Conservation (phyloP, 2,329 filamentous ascomycete genomes). For the Colletotrichum sp. region DNA sequence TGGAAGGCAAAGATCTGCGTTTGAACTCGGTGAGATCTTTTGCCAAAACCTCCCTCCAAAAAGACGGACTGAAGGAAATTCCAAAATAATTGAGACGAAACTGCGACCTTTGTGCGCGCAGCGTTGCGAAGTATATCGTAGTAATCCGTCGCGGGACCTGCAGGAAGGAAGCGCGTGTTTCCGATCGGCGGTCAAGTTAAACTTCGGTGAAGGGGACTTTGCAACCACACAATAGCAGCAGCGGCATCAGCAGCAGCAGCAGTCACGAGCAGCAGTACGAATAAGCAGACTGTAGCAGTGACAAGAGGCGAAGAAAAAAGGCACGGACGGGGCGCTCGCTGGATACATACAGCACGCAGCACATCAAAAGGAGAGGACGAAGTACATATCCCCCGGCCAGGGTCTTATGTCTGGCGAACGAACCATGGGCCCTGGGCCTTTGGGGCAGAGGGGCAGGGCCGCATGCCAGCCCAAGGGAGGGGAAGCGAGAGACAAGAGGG, state of each 20-base stretch:
- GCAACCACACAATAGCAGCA: background rate
- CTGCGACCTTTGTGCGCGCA: background rate
- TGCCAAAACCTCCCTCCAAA: background rate
- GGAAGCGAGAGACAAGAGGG: background rate
- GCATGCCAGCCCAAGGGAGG: background rate
- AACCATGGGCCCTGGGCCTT: background rate
- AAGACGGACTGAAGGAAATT: background rate
- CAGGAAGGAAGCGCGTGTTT: background rate
- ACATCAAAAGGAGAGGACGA: background rate
- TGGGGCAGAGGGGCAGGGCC: background rate
- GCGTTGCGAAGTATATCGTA: background rate
- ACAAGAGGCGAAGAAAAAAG: background rate
- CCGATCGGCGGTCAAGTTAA: conserved; percentile 15
- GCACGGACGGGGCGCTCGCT: background rate
- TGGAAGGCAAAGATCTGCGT: background rate
- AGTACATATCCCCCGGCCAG: background rate
- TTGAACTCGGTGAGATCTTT: background rate
- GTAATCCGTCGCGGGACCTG: background rate
- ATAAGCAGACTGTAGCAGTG: background rate
- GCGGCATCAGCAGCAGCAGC: background rate
- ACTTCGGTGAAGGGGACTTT: background rate
- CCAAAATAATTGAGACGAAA: background rate
- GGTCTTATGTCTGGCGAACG: background rate
- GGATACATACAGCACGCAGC: background rate
- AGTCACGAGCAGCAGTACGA: background rate